Conservation (phyloP, 345 rosid genomes). For the Murraya koenigii region DNA sequence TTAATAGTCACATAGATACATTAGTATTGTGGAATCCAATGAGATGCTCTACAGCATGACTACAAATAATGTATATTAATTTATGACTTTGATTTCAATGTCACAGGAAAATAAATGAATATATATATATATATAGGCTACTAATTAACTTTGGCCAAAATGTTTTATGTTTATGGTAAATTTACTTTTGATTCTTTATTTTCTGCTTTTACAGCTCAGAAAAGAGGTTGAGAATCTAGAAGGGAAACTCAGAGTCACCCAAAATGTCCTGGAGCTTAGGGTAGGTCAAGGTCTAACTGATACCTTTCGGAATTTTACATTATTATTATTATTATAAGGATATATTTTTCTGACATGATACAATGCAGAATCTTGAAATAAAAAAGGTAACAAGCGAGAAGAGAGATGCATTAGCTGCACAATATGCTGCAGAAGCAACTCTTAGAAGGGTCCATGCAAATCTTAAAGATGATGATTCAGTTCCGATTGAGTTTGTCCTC, state of each 20-base stretch:
- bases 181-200: neutral
- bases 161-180: neutral
- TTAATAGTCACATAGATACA: too few species aligned
- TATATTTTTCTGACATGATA: constrained; percentile 11
- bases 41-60: neutral
- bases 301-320: neutral
- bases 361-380: constrained; percentile 68
- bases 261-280: constrained; percentile 62
- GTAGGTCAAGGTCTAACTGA: constrained; percentile 28
- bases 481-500: constrained; percentile 61
- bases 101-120: neutral
- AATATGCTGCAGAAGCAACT: constrained; percentile 82
- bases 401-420: constrained; percentile 89
- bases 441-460: constrained; percentile 68
- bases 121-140: too few species aligned
- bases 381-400: constrained; percentile 60
- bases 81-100: neutral
- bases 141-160: too few species aligned
- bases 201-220: constrained; percentile 46
- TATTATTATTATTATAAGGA: constrained; percentile 1
- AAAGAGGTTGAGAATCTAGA: constrained; percentile 48
- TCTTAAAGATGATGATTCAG: constrained; percentile 63
- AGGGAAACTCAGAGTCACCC: constrained; percentile 45
- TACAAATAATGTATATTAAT: neutral
- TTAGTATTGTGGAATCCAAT: neutral